phyloP scores from a whole-genome alignment of 2,329 filamentous ascomycete genomes.

The Neodidymelliopsis sp. region DNA sequence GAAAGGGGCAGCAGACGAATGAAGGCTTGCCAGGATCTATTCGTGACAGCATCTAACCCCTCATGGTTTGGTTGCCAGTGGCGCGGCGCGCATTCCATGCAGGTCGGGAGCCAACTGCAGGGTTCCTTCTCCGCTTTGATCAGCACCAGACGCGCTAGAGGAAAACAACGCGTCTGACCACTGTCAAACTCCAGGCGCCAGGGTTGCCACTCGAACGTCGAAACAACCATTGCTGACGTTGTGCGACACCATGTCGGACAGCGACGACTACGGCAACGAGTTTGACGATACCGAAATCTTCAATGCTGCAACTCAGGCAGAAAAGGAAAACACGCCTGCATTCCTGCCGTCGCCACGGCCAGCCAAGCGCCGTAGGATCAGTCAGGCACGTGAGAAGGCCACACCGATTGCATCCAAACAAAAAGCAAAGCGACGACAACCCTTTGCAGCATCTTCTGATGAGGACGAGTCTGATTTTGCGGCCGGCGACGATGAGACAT shows the following conservation, averaged over 20 bases:
- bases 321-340: constrained; percentile 40
- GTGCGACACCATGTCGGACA: constrained; percentile 33
- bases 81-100: constrained; percentile 10
- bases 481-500: constrained; percentile 20
- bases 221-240: constrained; percentile 20
- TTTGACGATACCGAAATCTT: constrained; percentile 73
- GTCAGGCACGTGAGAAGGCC: constrained; percentile 33
- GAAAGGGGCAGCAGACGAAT: constrained; percentile 13
- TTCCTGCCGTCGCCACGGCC: constrained; percentile 46
- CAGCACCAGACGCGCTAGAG: constrained; percentile 34
- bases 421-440: constrained; percentile 22
- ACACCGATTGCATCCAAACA: constrained; percentile 32
- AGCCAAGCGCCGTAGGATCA: constrained; percentile 47
- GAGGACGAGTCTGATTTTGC: constrained; percentile 28
- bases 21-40: constrained; percentile 7
- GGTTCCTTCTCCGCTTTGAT: constrained; percentile 27
- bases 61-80: constrained; percentile 4
- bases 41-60: background rate
- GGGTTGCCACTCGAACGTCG: constrained; percentile 26
- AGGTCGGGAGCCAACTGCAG: constrained; percentile 21
- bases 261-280: constrained; percentile 69
- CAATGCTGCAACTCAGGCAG: constrained; percentile 63
- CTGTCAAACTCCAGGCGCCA: constrained; percentile 16
- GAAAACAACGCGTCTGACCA: constrained; percentile 34
- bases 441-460: constrained; percentile 36